phyloP scores from a whole-genome alignment of 495 filamentous ascomycete genomes.

The Penicillium cataractarum region DNA sequence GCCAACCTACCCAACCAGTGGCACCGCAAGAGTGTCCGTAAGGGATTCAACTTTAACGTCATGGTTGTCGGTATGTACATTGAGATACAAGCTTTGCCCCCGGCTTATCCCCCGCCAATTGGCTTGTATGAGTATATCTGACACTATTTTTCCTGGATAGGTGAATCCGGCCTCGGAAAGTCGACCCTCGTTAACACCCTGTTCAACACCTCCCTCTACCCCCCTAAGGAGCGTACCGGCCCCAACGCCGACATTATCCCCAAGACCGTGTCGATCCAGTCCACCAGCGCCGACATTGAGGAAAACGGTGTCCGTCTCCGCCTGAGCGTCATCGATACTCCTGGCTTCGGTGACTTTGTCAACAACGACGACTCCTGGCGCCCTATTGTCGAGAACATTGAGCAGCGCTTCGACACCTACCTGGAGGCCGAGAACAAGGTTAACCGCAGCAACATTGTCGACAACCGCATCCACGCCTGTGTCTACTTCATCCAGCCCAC shows the following conservation, averaged over 20 bases:
- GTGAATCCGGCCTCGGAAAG: constrained; percentile 99
- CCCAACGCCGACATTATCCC: constrained; percentile 97
- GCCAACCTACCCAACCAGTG: constrained; percentile 99
- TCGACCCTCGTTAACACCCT: constrained; percentile 98
- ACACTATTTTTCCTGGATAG: constrained; percentile 44
- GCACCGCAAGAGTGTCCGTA: constrained; percentile 99
- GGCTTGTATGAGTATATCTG: constrained; percentile 2
- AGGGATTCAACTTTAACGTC: constrained; percentile 99
- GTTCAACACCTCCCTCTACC: constrained; percentile 99
- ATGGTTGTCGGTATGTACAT: constrained; percentile 93
- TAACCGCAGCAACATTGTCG: constrained; percentile 98
- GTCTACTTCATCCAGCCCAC: constrained; percentile 99
- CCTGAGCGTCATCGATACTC: constrained; percentile 95
- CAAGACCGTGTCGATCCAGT: constrained; percentile 98
- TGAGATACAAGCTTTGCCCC: constrained; percentile 18
- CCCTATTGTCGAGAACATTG: constrained; percentile 98
- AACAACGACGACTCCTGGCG: constrained; percentile 99
- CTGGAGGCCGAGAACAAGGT: constrained; percentile 99
- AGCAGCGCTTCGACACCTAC: constrained; percentile 97
- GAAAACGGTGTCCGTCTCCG: constrained; percentile 98
- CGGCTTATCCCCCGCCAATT: not conserved
- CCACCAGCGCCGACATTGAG: constrained; percentile 97
- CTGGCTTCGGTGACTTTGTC: constrained; percentile 98
- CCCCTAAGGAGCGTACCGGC: constrained; percentile 95
- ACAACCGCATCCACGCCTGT: constrained; percentile 97